Conservation (phyloP, 116 monocot species). For the Zostera marina region DNA sequence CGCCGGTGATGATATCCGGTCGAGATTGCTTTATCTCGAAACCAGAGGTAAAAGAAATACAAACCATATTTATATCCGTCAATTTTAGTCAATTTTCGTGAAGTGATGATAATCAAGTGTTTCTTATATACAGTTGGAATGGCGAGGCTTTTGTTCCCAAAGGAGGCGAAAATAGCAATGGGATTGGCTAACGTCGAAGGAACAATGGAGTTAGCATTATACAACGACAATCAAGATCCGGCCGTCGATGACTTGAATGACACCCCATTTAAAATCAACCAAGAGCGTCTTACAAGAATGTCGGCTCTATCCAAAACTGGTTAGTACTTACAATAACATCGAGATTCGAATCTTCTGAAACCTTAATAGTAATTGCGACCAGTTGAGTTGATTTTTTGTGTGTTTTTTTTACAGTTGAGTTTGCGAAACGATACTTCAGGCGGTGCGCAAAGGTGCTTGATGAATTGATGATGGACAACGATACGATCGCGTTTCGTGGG, state of each 20-base stretch:
- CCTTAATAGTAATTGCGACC: too few relatives aligned
- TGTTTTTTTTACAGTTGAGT: slow-evolving; percentile 35
- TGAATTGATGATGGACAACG: slow-evolving; percentile 75
- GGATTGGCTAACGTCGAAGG: slow-evolving; percentile 70
- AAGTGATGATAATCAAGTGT: too few relatives aligned
- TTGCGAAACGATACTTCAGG: slow-evolving; percentile 61
- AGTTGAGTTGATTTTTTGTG: too few relatives aligned
- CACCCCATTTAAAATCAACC: slow-evolving; percentile 42
- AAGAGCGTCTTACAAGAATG: slow-evolving; percentile 43
- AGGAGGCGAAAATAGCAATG: not conserved
- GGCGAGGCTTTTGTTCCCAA: slow-evolving; percentile 3
- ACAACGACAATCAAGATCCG: slow-evolving; percentile 13
- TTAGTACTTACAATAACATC: too few relatives aligned
- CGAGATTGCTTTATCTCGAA: slow-evolving; percentile 52
- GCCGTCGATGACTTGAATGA: slow-evolving; percentile 47
- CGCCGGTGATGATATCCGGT: slow-evolving; percentile 35
- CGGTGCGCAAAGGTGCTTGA: slow-evolving; percentile 51
- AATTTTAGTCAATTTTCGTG: not conserved
- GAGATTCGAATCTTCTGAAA: too few relatives aligned
- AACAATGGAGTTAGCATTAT: slow-evolving; percentile 54
- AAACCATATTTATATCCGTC: too few relatives aligned
- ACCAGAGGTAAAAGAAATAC: slow-evolving; percentile 86
- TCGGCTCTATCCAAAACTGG: slow-evolving; percentile 67
- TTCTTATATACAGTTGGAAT: too few relatives aligned
- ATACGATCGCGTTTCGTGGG: slow-evolving; percentile 12